Evolutionary conservation across 805 yeast species (phyloP), one percentile per base, ranked within the genome.

Genomic region (Pichia thaimueangensis): DNA sequence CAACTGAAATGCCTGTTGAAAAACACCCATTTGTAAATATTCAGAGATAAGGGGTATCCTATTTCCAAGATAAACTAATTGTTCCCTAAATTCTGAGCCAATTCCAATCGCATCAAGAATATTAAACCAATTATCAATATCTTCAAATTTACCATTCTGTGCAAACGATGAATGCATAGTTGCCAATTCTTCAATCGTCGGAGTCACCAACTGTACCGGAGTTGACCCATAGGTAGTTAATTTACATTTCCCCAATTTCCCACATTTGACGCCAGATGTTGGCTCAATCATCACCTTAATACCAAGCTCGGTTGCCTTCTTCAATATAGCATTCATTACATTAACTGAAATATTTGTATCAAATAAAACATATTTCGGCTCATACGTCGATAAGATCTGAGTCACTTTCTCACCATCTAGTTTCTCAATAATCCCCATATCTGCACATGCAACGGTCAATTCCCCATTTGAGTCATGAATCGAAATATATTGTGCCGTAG

Each of bases 381-480:
- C 49, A 1, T 69, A 58, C 11, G 55, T 39, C 1, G 48, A 45
- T 5, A 87, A 50, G 47, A 73, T 67, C 0, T 59, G 31, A 2
- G 53, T 45, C 3, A 82, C 67, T 45, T 73, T 74, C 0, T 62
- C 58, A 0, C 60, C 39, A 12, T 77, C 65, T 35, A 76, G 45
- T 22, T 67, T 62, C 49, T 83, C 84, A 19, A 80, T 64, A 9
- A 82, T 74, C n/a, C 68, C 67, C 95, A 88, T 87, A 55, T 86
- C 95, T 4, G 95, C 91, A 54, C 86, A 76, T 0, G 95, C 95
- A 15, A 85, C 66, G 3, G 83, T 57, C 36, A 88, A 65, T 3
- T 72, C 80, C 1, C 96, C 96, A 9, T 48, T 35, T 0, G 52
- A 48, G 43, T 74, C 75, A 52, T 86, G 89, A 44, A 78, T 70